Evolutionary conservation across 1,284 basidiomycete species (phyloP).

Genomic region (Moniliella sp.): DNA sequence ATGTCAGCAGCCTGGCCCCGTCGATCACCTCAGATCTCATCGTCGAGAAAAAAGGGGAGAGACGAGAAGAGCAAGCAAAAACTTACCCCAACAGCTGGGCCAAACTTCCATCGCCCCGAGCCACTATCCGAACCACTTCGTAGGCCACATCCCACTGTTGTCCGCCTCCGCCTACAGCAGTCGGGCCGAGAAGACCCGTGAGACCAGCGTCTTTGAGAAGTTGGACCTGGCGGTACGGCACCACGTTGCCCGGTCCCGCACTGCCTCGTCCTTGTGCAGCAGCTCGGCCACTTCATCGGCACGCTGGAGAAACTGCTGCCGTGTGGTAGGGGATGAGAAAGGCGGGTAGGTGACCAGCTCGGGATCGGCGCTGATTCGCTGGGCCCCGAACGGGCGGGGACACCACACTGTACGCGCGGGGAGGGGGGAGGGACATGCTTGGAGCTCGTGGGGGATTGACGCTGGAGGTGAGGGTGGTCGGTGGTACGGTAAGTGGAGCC

Average conservation of each 20-base stretch:
- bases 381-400: no score
- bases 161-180: slow-evolving; percentile 19
- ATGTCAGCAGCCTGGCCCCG: background rate
- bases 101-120: slow-evolving; percentile 25
- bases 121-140: slow-evolving; percentile 18
- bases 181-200: slow-evolving; percentile 23
- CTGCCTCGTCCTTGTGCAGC: slow-evolving; percentile 21
- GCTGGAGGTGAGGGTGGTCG: no score
- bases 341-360: slow-evolving; percentile 20
- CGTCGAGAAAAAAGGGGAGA: slow-evolving; percentile 12
- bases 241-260: slow-evolving; percentile 27
- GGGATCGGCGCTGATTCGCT: slow-evolving; percentile 22
- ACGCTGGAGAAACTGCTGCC: slow-evolving; percentile 16
- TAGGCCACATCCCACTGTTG: slow-evolving; percentile 21
- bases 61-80: no score
- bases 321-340: slow-evolving; percentile 9
- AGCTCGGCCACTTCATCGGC: slow-evolving; percentile 24
- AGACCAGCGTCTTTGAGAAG: slow-evolving; percentile 29
- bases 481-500: no score
- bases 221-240: slow-evolving; percentile 28
- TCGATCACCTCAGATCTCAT: background rate
- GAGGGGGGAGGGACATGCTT: no score
- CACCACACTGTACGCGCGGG: no score
- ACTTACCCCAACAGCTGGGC: slow-evolving; percentile 21
- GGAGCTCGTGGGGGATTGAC: no score